A percentile compares a stretch with the other conserved stretches of the same genome.
Evolutionary conservation across 768 basidiomycete genomes (phyloP).

Genomic region (Goffeauzyma gilvescens): DNA sequence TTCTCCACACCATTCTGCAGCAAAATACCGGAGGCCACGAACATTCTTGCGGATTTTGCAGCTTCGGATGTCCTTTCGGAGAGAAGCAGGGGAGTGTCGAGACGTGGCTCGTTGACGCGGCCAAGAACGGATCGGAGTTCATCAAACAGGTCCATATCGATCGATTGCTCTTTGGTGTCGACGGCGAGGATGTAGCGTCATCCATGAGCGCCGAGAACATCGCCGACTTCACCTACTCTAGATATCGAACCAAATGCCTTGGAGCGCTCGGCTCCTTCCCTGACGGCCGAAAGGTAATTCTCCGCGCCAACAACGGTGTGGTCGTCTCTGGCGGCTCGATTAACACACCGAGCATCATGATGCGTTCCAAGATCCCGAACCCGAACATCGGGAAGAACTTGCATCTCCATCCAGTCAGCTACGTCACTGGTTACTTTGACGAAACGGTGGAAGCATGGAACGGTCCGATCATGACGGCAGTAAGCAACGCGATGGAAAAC

Average conservation of each 20-base stretch:
- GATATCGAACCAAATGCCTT: slow-evolving; percentile 8
- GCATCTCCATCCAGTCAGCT: slow-evolving; percentile 19
- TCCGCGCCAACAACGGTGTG: slow-evolving; percentile 11
- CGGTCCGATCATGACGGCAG: slow-evolving; percentile 25
- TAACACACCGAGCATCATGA: slow-evolving; percentile 20
- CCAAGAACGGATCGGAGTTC: slow-evolving; percentile 13
- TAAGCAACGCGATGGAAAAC: slow-evolving; percentile 17
- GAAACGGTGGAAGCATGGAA: slow-evolving; percentile 22
- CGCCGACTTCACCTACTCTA: slow-evolving; percentile 5
- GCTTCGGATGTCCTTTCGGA: slow-evolving; percentile 13
- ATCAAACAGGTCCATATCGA: slow-evolving; percentile 11
- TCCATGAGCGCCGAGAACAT: slow-evolving; percentile 1
- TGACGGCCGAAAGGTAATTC: slow-evolving; percentile 7
- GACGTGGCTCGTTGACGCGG: slow-evolving; percentile 14
- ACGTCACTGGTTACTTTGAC: slow-evolving; percentile 17
- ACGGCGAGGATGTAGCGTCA: background rate
- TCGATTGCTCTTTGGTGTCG: slow-evolving; percentile 11
- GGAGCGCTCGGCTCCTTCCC: slow-evolving; percentile 11
- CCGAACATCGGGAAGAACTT: slow-evolving; percentile 24
- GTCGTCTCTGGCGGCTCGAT: slow-evolving; percentile 21
- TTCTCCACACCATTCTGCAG: background rate
- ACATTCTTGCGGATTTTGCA: slow-evolving; percentile 16
- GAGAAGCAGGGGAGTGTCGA: slow-evolving; percentile 16
- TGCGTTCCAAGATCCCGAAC: slow-evolving; percentile 15
- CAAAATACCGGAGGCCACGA: slow-evolving; percentile 15